Percentiles rank a stretch among this genome's conserved stretches.
phyloP scores from a whole-genome alignment of 2,329 filamentous ascomycete genomes.

The Phialocephala subalpina region DNA sequence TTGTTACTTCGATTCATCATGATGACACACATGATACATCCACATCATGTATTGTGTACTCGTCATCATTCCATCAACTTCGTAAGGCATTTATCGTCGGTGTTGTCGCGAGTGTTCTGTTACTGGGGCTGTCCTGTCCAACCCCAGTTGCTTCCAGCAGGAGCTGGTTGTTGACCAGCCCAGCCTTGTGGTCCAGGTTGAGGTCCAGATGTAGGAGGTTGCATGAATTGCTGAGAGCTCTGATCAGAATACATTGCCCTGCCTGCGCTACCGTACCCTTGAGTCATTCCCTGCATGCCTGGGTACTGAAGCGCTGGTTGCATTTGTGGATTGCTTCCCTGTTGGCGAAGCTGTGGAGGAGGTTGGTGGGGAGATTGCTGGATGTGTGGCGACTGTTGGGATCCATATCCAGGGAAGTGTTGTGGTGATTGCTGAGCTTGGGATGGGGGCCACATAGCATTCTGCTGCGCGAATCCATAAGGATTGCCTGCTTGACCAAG shows the following conservation, averaged over 20 bases:
- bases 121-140: slow-evolving; percentile 42
- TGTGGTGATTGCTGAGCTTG: slow-evolving; percentile 71
- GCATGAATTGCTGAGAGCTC: slow-evolving; percentile 73
- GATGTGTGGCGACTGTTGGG: slow-evolving; percentile 49
- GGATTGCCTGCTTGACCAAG: slow-evolving; percentile 55
- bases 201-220: slow-evolving; percentile 57
- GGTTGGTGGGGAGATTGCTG: slow-evolving; percentile 61
- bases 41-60: slow-evolving; percentile 30
- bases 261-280: slow-evolving; percentile 62
- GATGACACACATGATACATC: slow-evolving; percentile 29
- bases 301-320: slow-evolving; percentile 68
- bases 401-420: slow-evolving; percentile 60
- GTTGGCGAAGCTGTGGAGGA: slow-evolving; percentile 67
- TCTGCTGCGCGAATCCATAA: slow-evolving; percentile 69
- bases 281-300: slow-evolving; percentile 67
- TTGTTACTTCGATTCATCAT: slow-evolving; percentile 18
- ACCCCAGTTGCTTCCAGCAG: slow-evolving; percentile 39
- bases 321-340: slow-evolving; percentile 61
- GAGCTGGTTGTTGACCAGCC: slow-evolving; percentile 42
- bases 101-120: slow-evolving; percentile 12
- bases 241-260: slow-evolving; percentile 70
- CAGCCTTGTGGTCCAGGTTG: slow-evolving; percentile 43
- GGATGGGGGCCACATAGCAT: slow-evolving; percentile 68
- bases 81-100: slow-evolving; percentile 30
- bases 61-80: slow-evolving; percentile 33